phyloP scores from a whole-genome alignment of 352 stramenopile species.

The Peronosclerospora sorghi region DNA sequence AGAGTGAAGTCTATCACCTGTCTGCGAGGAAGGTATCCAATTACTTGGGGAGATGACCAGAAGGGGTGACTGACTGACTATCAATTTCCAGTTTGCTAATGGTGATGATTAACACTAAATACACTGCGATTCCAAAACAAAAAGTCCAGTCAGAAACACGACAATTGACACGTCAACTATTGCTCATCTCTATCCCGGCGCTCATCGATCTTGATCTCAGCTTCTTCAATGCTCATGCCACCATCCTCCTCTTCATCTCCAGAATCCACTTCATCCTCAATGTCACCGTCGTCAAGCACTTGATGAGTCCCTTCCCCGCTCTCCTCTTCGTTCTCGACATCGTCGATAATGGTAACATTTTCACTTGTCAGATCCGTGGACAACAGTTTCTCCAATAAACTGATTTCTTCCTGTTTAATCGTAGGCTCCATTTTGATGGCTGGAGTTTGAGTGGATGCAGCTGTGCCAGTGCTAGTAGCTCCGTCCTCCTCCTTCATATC shows the following conservation, averaged over 20 bases:
- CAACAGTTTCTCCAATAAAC: conserved; percentile 42
- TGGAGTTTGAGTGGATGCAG: not conserved
- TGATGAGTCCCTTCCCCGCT: conserved; percentile 4
- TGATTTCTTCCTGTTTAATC: conserved; percentile 20
- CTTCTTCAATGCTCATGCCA: conserved; percentile 12
- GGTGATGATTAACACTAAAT: too few species aligned
- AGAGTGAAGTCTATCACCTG: too few species aligned
- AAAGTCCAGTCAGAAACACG: too few species aligned
- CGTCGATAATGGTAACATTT: conserved; percentile 48
- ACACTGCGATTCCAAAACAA: too few species aligned
- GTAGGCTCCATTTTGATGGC: conserved; percentile 12
- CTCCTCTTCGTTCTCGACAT: conserved; percentile 32
- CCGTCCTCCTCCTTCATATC: conserved; percentile 24
- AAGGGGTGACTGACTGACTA: too few species aligned
- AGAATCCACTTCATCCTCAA: conserved; percentile 18
- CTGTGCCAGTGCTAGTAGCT: not conserved
- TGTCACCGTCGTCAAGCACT: conserved; percentile 14
- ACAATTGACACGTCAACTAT: conserved; percentile 32
- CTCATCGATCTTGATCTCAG: conserved; percentile 5
- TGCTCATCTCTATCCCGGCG: conserved; percentile 21
- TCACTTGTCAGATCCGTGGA: conserved; percentile 32
- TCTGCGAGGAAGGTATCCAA: too few species aligned
- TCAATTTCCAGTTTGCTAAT: too few species aligned
- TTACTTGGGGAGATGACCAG: too few species aligned
- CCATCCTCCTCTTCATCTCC: conserved; percentile 21